Evolutionary conservation across 2,329 filamentous ascomycete genomes (phyloP).

Genomic region (Phialophora macrospora): DNA sequence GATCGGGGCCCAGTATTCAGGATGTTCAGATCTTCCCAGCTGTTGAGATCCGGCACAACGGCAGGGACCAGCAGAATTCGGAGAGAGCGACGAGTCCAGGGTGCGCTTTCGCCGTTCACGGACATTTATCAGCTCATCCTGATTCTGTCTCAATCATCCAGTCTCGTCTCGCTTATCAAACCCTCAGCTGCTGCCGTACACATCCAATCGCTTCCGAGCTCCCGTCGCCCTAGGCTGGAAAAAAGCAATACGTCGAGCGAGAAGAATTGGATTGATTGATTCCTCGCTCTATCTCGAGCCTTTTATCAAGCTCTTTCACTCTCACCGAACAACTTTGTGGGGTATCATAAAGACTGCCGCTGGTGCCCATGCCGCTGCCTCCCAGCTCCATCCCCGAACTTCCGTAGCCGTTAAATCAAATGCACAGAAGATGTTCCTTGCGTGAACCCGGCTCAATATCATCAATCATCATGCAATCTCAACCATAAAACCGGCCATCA

Average conservation of each 20-base stretch:
- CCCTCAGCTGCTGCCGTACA: background rate
- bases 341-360: conserved; percentile 26
- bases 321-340: conserved; percentile 26
- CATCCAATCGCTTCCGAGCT: conserved; percentile 7
- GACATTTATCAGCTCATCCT: conserved; percentile 4
- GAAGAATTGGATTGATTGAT: background rate
- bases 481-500: conserved; percentile 48
- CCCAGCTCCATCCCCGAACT: background rate
- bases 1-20: no score
- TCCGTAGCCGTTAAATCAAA: background rate
- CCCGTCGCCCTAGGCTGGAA: background rate
- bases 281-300: conserved; percentile 5
- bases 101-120: background rate
- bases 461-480: conserved; percentile 26
- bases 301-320: background rate
- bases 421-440: conserved; percentile 1
- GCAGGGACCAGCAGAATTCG: background rate
- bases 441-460: conserved; percentile 8
- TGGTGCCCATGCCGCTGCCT: background rate
- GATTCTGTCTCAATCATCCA: no score
- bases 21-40: background rate
- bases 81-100: background rate
- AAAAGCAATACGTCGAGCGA: background rate
- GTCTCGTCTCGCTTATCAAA: conserved; percentile 9
- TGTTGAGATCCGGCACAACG: background rate